These are phyloP conservation scores for Neurospora tetrasperma DNA, from an alignment of 495 filamentous ascomycete genomes.

Conservation along the genomic window DNA sequence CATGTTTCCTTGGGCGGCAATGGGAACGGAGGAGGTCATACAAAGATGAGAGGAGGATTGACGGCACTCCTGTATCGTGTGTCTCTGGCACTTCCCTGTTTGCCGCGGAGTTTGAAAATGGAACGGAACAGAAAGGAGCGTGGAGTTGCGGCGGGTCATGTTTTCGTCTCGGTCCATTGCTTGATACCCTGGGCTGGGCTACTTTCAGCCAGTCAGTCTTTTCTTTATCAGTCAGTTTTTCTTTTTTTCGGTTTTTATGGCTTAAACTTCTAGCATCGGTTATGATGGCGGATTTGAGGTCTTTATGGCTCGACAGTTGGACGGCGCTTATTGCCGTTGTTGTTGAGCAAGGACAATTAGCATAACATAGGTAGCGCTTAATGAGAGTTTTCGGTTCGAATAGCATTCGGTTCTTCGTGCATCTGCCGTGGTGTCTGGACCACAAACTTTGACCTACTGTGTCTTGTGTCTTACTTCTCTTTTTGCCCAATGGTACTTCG, in stretches of 20 bases:
- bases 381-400: not conserved
- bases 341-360: not conserved
- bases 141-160: not conserved
- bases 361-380: not conserved
- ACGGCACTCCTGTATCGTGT: not conserved
- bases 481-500: too few relatives aligned
- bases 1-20: not conserved
- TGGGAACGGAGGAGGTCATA: not conserved
- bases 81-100: not conserved
- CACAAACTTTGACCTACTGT: not conserved
- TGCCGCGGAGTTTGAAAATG: not conserved
- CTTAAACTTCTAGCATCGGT: not conserved
- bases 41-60: not conserved
- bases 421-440: not conserved
- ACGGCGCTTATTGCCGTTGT: not conserved
- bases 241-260: not conserved
- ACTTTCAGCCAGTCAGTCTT: not conserved
- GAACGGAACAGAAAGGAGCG: not conserved
- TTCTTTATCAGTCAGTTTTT: not conserved
- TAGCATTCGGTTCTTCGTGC: not conserved
- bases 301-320: not conserved
- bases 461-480: not conserved
- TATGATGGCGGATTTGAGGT: not conserved
- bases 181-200: conserved; percentile 1
- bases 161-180: not conserved